These are phyloP conservation scores for Mycena filopes DNA, from an alignment of 768 basidiomycete species.

Conservation along the genomic window DNA sequence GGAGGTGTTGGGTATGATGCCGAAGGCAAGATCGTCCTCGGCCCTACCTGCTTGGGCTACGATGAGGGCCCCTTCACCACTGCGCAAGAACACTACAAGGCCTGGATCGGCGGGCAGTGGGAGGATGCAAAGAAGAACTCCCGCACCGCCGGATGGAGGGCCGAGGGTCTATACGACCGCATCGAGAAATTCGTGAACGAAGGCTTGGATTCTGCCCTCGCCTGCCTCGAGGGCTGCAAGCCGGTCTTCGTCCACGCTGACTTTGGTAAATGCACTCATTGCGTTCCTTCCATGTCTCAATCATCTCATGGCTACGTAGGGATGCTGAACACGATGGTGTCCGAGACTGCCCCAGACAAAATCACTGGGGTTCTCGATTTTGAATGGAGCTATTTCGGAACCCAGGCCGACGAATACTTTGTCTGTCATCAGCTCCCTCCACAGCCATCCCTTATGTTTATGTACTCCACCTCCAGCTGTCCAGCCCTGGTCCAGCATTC, in stretches of 20 bases:
- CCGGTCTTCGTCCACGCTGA: slow-evolving; percentile 22
- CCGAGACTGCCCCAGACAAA: slow-evolving; percentile 1
- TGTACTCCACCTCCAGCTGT: not conserved
- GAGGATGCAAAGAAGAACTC: slow-evolving; percentile 20
- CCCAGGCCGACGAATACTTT: slow-evolving; percentile 19
- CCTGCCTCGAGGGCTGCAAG: slow-evolving; percentile 6
- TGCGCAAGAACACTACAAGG: slow-evolving; percentile 22
- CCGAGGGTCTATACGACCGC: slow-evolving; percentile 17
- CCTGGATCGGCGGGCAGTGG: slow-evolving; percentile 23
- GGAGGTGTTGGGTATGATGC: slow-evolving; percentile 20
- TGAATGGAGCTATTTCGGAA: slow-evolving; percentile 22
- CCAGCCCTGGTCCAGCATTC: slow-evolving; percentile 13
- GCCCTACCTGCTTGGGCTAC: slow-evolving; percentile 19
- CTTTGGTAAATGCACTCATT: not conserved
- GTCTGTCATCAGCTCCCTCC: not conserved
- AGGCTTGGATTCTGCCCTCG: slow-evolving; percentile 23
- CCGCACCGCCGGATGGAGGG: slow-evolving; percentile 16
- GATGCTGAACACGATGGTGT: slow-evolving; percentile 16
- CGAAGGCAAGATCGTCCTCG: slow-evolving; percentile 17
- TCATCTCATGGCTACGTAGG: not conserved
- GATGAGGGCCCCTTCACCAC: slow-evolving; percentile 17
- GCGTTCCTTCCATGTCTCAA: not conserved
- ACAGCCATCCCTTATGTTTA: not conserved
- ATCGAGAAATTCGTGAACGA: slow-evolving; percentile 19
- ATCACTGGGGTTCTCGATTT: slow-evolving; percentile 25